phyloP scores from a whole-genome alignment of 2,329 filamentous ascomycete genomes.

The Leptographium procerum region DNA sequence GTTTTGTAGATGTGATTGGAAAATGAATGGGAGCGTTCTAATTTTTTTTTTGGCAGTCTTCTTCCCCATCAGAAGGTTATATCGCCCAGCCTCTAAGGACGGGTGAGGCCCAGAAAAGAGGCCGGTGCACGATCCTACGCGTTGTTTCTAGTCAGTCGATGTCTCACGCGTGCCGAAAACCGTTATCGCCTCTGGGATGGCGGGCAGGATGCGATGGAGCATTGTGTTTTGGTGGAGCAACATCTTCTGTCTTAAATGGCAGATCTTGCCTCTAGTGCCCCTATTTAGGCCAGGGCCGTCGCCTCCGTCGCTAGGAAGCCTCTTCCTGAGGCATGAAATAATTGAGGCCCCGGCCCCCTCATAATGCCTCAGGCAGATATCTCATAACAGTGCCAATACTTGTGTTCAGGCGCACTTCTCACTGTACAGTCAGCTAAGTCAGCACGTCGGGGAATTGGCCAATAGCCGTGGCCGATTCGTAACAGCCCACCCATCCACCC shows the following conservation, averaged over 20 bases:
- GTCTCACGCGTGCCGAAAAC: neutral
- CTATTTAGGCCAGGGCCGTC: neutral
- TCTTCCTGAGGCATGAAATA: neutral
- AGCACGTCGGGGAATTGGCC: neutral
- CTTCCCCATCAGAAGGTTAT: too few species aligned
- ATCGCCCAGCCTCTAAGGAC: neutral
- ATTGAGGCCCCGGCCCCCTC: too few species aligned
- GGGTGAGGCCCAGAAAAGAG: neutral
- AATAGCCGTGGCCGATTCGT: slow-evolving; percentile 1
- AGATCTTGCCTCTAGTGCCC: neutral
- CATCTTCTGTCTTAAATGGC: neutral
- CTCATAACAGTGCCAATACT: neutral
- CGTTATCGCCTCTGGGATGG: neutral
- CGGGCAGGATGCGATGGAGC: neutral
- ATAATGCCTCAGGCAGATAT: neutral
- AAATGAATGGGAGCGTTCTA: neutral
- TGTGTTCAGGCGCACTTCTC: neutral
- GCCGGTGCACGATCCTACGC: neutral
- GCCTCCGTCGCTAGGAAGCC: too few species aligned
- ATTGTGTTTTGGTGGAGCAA: neutral
- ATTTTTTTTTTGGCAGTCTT: too few species aligned
- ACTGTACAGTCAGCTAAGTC: neutral
- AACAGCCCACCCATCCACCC: slow-evolving; percentile 7
- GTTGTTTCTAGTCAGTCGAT: neutral
- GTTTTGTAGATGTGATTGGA: neutral